Evolutionary conservation across 2,329 filamentous ascomycete genomes (phyloP), one percentile per base, ranked within the genome.

Genomic region (Juglanconis oblonga): DNA sequence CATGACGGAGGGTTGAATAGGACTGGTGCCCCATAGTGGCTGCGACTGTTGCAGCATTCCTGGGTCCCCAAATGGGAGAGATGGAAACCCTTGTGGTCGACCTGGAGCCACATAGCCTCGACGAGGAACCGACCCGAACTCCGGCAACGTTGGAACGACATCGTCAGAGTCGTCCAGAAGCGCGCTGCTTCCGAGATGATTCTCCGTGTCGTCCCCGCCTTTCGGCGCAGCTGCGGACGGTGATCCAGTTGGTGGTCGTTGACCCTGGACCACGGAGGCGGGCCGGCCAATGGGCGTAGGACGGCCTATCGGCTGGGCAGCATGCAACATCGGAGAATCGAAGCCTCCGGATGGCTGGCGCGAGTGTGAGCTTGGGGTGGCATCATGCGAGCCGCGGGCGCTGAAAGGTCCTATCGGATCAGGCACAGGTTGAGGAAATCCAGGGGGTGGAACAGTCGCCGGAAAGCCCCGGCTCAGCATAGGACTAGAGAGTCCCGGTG

Each of bases 201-300:
- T 85, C 64, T 87, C 89, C 57, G 90, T 77, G 52, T 91, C 85
- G 58, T 94, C 91, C 24, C 92, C 78, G 58, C 88, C 87, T 33
- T 78, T 76, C 32, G 81, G 79, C 1, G 72, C 69, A 51, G 57
- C 35, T 9, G 59, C 61, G 8, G 68, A 63, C 1, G 69, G 69
- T 17, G 64, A 61, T 3, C 66, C 64, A 64, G 63, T 64, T 61
- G 67, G 60, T 52, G 67, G 68, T 53, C 77, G 76, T 49, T 80
- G 80, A 13, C 82, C 82, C 51, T 83, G 80, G 14, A 81, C 81
- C 31, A 85, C 85, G 71, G 92, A 97, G 14, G 88, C 87, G 0
- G 95, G 94, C 38, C 92, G 85, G 64, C 94, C 91, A 64, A 98
- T 97, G 1, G 94, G 94, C 31, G 90, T 86, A 32, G 93, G 94